Conservation (phyloP, 2,329 filamentous ascomycete genomes). For the Monosporascus sp. region DNA sequence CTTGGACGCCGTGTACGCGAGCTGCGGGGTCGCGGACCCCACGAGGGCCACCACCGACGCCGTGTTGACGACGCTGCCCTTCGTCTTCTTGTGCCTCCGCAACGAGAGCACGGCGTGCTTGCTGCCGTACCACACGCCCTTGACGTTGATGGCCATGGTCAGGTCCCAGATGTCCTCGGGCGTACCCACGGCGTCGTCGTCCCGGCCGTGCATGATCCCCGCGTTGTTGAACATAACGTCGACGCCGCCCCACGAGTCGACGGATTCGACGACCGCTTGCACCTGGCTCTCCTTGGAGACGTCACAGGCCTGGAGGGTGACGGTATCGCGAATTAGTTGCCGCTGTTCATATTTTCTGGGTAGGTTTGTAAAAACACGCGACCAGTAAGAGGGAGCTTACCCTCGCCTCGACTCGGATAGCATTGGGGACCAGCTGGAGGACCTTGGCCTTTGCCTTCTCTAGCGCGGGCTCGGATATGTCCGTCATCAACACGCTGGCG, state of each 20-base stretch:
- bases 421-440: conserved; percentile 62
- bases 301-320: conserved; percentile 52
- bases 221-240: conserved; percentile 98
- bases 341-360: not conserved
- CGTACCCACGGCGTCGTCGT: conserved; percentile 76
- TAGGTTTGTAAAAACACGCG: not conserved
- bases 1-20: conserved; percentile 92
- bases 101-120: conserved; percentile 86
- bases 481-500: conserved; percentile 77
- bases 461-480: conserved; percentile 75
- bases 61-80: conserved; percentile 85
- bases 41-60: conserved; percentile 85
- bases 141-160: conserved; percentile 92
- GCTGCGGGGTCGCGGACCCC: conserved; percentile 79
- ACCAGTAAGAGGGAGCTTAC: conserved; percentile 27
- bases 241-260: conserved; percentile 81
- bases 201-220: conserved; percentile 88
- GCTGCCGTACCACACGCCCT: conserved; percentile 95
- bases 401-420: conserved; percentile 55
- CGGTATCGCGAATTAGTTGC: conserved; percentile 8
- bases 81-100: conserved; percentile 72
- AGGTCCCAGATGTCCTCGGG: conserved; percentile 91
- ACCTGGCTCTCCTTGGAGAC: conserved; percentile 83
- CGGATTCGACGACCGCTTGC: conserved; percentile 64
- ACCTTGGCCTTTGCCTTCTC: conserved; percentile 73